Evolutionary conservation across 345 rosid genomes (phyloP), one percentile per base, ranked within the genome.

Genomic region (Corchorus capsularis): DNA sequence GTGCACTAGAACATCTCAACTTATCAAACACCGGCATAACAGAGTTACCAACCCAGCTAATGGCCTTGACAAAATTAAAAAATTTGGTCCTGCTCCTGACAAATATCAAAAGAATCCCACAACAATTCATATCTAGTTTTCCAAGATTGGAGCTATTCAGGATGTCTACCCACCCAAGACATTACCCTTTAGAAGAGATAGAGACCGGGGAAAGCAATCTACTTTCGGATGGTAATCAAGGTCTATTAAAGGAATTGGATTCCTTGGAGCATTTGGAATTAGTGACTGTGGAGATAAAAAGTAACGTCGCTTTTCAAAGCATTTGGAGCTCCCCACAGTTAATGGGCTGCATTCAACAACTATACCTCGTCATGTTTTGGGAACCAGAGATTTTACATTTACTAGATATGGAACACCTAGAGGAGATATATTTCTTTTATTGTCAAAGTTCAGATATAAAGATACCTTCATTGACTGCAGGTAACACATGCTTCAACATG

Each of bases 41-140:
- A n/a, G 53, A 73, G 65, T 63, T 85, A 19, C 84, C 88, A 15
- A 17, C 19, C 7, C 74, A 70, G 75, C 27, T 85, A 0, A 78
- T 76, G 75, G 50, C 57, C 1, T 50, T 50, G 17, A 50, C 55
- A 50, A 50, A 3, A 15, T 50, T 50, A 50, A 50, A 50, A 8
- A 1, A 15, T 15, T 50, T 50, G 7, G 0, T 9, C 55, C 17
- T 50, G 55, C 3, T 9, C 17, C 5, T 0, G 5, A 4, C 15
- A 15, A 3, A 50, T 15, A 4, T 50, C 13, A 50, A 8, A 15
- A 3, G 1, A 4, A 50, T 50, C 13, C 13, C 55, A 50, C 17
- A 4, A 50, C 15, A 4, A 50, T 1, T 50, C 0, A 50, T 50
- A 50, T 50, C 55, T 9, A 50, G 55, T 50, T 50, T 50, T 8